Evolutionary conservation across 768 basidiomycete genomes (phyloP).

Genomic region (Suillus discolor): DNA sequence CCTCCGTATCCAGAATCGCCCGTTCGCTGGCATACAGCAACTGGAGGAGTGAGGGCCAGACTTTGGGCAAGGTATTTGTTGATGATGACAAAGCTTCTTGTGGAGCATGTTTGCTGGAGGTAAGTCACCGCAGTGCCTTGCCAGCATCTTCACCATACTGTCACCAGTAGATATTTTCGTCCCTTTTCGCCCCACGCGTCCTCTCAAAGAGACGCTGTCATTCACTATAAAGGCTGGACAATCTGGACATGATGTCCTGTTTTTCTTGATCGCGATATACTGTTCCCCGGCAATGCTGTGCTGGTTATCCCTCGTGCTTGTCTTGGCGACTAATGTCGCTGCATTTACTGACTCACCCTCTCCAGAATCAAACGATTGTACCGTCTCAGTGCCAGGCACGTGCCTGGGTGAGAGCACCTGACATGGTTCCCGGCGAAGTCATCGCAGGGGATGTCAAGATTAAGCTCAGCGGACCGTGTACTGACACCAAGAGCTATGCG

Average conservation of each 20-base stretch:
- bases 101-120: not conserved
- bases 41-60: not conserved
- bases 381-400: not conserved
- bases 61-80: too few species aligned
- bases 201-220: not conserved
- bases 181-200: not conserved
- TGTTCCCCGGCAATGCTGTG: not conserved
- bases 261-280: not conserved
- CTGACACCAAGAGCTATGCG: not conserved
- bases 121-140: not conserved
- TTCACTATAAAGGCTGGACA: not conserved
- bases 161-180: not conserved
- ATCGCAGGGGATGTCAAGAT: constrained; percentile 4
- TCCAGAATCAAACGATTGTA: not conserved
- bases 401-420: constrained; percentile 9
- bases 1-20: not conserved
- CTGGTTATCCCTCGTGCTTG: not conserved
- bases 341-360: not conserved
- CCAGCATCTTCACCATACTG: not conserved
- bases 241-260: not conserved
- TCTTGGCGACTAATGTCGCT: not conserved
- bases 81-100: not conserved
- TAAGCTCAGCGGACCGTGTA: not conserved
- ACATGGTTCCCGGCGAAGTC: constrained; percentile 6
- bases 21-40: not conserved